Conservation (phyloP, 306 rosid species). For the Quercus variabilis region DNA sequence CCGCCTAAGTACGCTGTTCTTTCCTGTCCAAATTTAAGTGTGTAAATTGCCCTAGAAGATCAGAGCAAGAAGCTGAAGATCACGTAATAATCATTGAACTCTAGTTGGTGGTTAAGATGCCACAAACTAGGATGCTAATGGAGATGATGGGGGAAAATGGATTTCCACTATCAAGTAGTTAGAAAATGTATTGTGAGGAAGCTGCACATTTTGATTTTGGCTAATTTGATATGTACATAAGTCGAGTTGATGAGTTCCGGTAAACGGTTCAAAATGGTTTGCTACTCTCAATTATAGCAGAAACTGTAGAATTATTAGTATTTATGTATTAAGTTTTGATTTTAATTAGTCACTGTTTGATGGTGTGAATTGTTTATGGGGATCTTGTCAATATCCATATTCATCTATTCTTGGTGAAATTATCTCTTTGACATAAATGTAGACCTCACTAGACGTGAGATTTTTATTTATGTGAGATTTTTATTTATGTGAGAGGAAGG, state of each 20-base stretch:
- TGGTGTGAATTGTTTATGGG: slow-evolving; percentile 18
- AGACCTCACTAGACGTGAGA: too few relatives aligned
- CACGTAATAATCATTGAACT: slow-evolving; percentile 16
- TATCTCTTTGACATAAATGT: too few relatives aligned
- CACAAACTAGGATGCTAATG: slow-evolving; percentile 5
- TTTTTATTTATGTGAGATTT: too few relatives aligned
- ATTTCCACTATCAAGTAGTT: slow-evolving; percentile 25
- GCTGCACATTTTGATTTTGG: slow-evolving; percentile 13
- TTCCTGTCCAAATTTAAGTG: slow-evolving; percentile 26
- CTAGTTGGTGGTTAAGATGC: slow-evolving; percentile 12
- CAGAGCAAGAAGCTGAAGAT: slow-evolving; percentile 31
- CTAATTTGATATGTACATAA: slow-evolving; percentile 51
- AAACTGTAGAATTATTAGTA: slow-evolving; percentile 9
- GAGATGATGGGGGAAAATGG: slow-evolving; percentile 11
- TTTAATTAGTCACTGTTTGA: slow-evolving; percentile 26
- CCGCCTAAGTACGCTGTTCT: slow-evolving; percentile 14
- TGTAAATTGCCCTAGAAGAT: slow-evolving; percentile 44
- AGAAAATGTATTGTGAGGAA: slow-evolving; percentile 27
- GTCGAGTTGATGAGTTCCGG: slow-evolving; percentile 39
- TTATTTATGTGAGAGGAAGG: too few relatives aligned
- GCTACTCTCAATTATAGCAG: slow-evolving; percentile 27
- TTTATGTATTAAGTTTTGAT: slow-evolving; percentile 16
- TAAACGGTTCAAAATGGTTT: slow-evolving; percentile 39
- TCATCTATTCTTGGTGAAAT: neutral
- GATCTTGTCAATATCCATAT: slow-evolving; percentile 4